Percentiles rank a stretch among this genome's conserved stretches.
Conservation (phyloP, 306 rosid genomes). For the Urtica urens region DNA sequence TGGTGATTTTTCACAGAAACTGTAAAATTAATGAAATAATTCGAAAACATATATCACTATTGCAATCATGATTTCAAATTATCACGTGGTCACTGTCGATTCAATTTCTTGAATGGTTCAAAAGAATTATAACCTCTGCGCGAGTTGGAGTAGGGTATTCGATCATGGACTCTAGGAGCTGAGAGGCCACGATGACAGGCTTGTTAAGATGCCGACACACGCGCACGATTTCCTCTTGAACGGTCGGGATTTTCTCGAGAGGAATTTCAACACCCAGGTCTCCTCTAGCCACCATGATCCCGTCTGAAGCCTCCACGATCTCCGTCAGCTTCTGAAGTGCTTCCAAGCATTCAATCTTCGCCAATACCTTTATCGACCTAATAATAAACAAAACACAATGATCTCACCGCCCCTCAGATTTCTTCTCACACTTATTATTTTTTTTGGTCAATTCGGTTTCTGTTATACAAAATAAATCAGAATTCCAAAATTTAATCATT, state of each 20-base stretch:
- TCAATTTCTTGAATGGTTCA: no score
- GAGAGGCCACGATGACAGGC: constrained; percentile 91
- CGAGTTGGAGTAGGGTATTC: constrained; percentile 98
- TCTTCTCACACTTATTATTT: no score
- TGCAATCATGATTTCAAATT: no score
- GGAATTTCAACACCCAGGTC: constrained; percentile 92
- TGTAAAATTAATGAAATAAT: no score
- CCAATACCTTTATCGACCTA: constrained; percentile 61
- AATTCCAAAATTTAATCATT: constrained; percentile 6
- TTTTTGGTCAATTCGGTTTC: no score
- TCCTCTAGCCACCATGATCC: constrained; percentile 86
- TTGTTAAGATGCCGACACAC: constrained; percentile 74
- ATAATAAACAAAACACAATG: no score
- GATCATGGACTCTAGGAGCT: constrained; percentile 85
- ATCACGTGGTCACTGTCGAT: no score
- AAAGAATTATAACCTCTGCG: constrained; percentile 77
- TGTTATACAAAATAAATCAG: neutral
- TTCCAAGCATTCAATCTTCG: constrained; percentile 84
- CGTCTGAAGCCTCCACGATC: constrained; percentile 71
- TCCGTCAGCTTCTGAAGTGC: constrained; percentile 61
- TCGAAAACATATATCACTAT: no score
- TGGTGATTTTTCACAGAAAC: no score
- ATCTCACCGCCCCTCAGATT: no score
- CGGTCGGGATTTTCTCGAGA: constrained; percentile 72
- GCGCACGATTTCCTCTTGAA: constrained; percentile 52